phyloP scores from a whole-genome alignment of 2,329 filamentous ascomycete species.

The Pseudocercospora crystallina region DNA sequence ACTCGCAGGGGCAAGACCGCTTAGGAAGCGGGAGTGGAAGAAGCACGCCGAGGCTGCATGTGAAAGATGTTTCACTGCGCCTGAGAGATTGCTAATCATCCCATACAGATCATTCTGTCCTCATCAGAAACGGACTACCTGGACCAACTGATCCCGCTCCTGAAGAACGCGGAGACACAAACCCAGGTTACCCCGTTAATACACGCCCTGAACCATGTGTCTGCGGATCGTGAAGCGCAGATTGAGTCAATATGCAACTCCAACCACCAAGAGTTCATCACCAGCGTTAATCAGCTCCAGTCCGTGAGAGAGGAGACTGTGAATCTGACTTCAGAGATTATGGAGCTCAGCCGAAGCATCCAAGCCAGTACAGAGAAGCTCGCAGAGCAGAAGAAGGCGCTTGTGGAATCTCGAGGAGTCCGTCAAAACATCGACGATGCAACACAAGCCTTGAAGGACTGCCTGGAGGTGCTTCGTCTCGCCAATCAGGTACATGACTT shows the following conservation, averaged over 20 bases:
- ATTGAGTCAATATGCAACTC: constrained; percentile 94
- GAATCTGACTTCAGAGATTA: constrained; percentile 81
- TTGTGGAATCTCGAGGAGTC: constrained; percentile 89
- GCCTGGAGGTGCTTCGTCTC: constrained; percentile 84
- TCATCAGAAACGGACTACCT: constrained; percentile 91
- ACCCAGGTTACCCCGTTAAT: constrained; percentile 66
- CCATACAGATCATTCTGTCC: constrained; percentile 78
- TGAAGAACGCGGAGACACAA: constrained; percentile 81
- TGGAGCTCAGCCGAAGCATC: constrained; percentile 90
- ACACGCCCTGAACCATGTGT: constrained; percentile 76
- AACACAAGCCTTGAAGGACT: constrained; percentile 82
- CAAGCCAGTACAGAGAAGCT: constrained; percentile 92
- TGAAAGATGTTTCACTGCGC: background rate
- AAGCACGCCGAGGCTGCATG: background rate
- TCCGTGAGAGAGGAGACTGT: constrained; percentile 89
- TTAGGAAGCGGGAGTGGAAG: background rate
- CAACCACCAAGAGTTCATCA: constrained; percentile 95
- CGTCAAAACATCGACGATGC: constrained; percentile 96
- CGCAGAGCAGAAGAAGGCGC: constrained; percentile 87
- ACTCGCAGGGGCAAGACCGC: background rate
- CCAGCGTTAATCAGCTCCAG: constrained; percentile 91
- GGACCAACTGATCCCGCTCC: constrained; percentile 89
- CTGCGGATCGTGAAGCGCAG: constrained; percentile 80
- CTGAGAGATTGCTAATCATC: background rate
- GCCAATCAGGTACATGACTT: constrained; percentile 94